Percentiles rank a stretch among this genome's conserved stretches.
Conservation (phyloP, 768 basidiomycete species). For the Hygrophorus pudorinus region DNA sequence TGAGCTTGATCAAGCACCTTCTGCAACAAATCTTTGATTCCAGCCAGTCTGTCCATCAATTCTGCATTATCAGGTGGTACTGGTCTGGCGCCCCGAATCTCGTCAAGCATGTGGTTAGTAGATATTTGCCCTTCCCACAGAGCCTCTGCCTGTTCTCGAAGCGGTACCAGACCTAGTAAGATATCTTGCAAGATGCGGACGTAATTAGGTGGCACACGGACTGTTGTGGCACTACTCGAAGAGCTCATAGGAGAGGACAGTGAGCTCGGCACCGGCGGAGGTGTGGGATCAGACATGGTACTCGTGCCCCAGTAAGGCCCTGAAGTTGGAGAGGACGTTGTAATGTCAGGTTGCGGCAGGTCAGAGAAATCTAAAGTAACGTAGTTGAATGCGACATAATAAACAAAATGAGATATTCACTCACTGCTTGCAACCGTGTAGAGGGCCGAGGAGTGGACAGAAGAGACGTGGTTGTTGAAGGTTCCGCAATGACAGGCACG, state of each 20-base stretch:
- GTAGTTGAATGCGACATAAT: background rate
- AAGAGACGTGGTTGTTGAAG: constrained; percentile 45
- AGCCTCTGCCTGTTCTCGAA: constrained; percentile 41
- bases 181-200: constrained; percentile 40
- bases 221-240: constrained; percentile 19
- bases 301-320: constrained; percentile 4
- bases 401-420: constrained; percentile 11
- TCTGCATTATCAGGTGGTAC: constrained; percentile 30
- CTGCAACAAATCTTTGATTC: constrained; percentile 39
- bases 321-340: constrained; percentile 9
- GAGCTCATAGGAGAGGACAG: constrained; percentile 28
- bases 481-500: constrained; percentile 14
- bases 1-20: constrained; percentile 26
- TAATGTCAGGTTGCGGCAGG: constrained; percentile 7
- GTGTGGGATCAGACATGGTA: constrained; percentile 17
- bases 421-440: constrained; percentile 23
- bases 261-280: constrained; percentile 25
- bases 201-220: constrained; percentile 18
- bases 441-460: constrained; percentile 31
- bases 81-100: constrained; percentile 40
- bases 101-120: constrained; percentile 52
- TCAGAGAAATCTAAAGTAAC: background rate
- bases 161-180: constrained; percentile 36
- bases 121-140: constrained; percentile 55
- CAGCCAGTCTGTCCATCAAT: constrained; percentile 28